Base-by-base conservation (phyloP, 2,329 filamentous ascomycete species). In the Didymella pinodella region DNA sequence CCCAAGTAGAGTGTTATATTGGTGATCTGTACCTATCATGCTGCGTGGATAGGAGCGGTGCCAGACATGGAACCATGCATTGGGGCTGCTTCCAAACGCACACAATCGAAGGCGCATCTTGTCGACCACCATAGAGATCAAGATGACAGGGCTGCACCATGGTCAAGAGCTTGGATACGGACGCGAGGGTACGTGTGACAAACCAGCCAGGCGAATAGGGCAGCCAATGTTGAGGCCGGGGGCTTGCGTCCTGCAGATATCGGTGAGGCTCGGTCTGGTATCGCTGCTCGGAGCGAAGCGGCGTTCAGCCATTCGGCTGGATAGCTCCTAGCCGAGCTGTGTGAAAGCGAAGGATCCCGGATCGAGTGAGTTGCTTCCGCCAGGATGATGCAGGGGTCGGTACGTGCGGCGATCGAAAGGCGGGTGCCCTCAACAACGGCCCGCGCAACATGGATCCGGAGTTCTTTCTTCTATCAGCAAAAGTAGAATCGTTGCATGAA, bases 331-430 rank as follows among this genome's bases (percentile, higher is more conserved):
- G 20, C 51, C 51, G 51, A 32, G 11, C 18, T 26, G 22, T 34
- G 40, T 34, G 22, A 28, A 36, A 28, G 36, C 25, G 40, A 29
- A 32, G 46, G 47, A 46, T 57, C 53, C 53, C 57, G 59, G 32
- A 40, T 20, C 36, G 36, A 40, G 36, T 3, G 31, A 3, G 31
- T 31, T 31, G 29, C 7, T 31, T 31, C 29, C 1, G 29, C 32
- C 32, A 28, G n/a, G 55, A 57, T 43, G 48, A 44, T 48, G 43
- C 59, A 60, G 52, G 66, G 60, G 45, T 57, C 10, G 43, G 47
- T 41, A 59, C 36, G 56, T 60, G 62, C 63, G 56, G 52, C 58
- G 46, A 57, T 57, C 55, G 52, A 44, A 57, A 18, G 34, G 55
- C 52, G 57, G 56, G 57, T 48, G 32, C 31, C 40, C 38, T 34